Conservation (phyloP, 192 early-diverging fungal species). For the Spinellus fusiger region DNA sequence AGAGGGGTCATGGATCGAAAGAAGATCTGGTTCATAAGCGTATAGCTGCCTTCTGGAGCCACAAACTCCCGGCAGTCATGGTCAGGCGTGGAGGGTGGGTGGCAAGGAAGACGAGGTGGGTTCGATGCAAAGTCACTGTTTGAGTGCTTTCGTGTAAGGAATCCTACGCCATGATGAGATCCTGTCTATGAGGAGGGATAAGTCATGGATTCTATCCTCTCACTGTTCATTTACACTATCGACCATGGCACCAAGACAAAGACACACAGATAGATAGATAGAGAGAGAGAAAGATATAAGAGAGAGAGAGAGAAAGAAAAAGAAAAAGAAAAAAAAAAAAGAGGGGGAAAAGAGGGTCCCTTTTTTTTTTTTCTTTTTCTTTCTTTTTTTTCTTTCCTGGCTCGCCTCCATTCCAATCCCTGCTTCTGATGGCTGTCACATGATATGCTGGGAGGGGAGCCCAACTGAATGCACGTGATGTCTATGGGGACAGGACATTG, state of each 20-base stretch:
- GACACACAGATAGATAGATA: no score
- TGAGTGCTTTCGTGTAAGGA: constrained; percentile 18
- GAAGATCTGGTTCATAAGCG: constrained; percentile 39
- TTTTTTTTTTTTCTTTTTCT: no score
- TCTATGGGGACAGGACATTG: no score
- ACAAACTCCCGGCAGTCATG: constrained; percentile 42
- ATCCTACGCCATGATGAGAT: constrained; percentile 1
- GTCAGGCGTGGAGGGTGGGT: constrained; percentile 30
- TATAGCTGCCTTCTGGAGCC: constrained; percentile 48
- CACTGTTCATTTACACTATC: background rate
- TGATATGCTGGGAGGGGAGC: no score
- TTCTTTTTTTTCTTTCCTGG: no score
- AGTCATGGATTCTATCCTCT: no score
- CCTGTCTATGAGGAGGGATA: background rate
- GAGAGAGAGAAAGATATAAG: background rate
- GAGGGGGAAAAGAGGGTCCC: background rate
- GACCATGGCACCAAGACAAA: background rate
- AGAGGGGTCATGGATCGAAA: constrained; percentile 39
- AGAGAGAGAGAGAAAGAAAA: background rate
- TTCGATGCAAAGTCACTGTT: constrained; percentile 1
- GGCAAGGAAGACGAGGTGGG: constrained; percentile 12
- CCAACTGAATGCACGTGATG: no score
- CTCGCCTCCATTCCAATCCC: no score
- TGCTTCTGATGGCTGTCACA: no score
- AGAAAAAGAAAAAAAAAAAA: constrained; percentile 2